A percentile compares a stretch with the other conserved stretches of the same genome.
Conservation (phyloP, 2,329 filamentous ascomycete species). For the Colletotrichum liriopes region DNA sequence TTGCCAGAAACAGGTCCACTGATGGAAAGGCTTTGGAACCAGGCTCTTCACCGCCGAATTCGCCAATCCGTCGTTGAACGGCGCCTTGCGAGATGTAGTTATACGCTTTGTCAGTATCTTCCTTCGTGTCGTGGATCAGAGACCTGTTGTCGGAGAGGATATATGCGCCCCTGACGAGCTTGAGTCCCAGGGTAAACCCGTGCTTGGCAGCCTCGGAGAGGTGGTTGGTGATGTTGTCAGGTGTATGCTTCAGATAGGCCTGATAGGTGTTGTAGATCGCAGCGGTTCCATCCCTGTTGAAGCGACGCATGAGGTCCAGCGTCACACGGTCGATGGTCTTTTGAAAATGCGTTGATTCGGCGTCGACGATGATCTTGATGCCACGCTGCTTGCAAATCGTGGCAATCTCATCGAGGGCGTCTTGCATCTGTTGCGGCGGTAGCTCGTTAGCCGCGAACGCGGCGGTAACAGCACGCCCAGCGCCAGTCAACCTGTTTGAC, state of each 20-base stretch:
- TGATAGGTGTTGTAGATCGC: slow-evolving; percentile 70
- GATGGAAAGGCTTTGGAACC: slow-evolving; percentile 56
- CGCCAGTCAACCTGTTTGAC: slow-evolving; percentile 57
- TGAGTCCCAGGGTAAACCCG: slow-evolving; percentile 68
- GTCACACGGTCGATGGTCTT: slow-evolving; percentile 53
- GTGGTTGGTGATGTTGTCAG: slow-evolving; percentile 59
- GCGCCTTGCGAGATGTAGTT: slow-evolving; percentile 64
- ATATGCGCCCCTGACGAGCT: slow-evolving; percentile 72
- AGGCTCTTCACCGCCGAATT: slow-evolving; percentile 55
- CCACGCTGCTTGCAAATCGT: slow-evolving; percentile 55
- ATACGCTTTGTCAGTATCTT: slow-evolving; percentile 68
- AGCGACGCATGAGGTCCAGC: slow-evolving; percentile 55
- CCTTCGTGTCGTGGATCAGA: slow-evolving; percentile 68
- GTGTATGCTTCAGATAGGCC: slow-evolving; percentile 67
- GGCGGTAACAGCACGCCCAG: slow-evolving; percentile 56
- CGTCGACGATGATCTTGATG: slow-evolving; percentile 62
- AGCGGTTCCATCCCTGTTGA: slow-evolving; percentile 56
- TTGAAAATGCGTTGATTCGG: slow-evolving; percentile 63
- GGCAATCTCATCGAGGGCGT: slow-evolving; percentile 59
- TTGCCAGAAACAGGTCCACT: slow-evolving; percentile 66
- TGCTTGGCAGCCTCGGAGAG: slow-evolving; percentile 61
- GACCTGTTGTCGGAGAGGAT: slow-evolving; percentile 64
- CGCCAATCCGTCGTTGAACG: slow-evolving; percentile 48
- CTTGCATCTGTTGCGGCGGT: slow-evolving; percentile 58
- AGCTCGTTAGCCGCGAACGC: slow-evolving; percentile 54